Evolutionary conservation across 2,329 filamentous ascomycete species (phyloP).

Genomic region (Venturiaceae sp.): DNA sequence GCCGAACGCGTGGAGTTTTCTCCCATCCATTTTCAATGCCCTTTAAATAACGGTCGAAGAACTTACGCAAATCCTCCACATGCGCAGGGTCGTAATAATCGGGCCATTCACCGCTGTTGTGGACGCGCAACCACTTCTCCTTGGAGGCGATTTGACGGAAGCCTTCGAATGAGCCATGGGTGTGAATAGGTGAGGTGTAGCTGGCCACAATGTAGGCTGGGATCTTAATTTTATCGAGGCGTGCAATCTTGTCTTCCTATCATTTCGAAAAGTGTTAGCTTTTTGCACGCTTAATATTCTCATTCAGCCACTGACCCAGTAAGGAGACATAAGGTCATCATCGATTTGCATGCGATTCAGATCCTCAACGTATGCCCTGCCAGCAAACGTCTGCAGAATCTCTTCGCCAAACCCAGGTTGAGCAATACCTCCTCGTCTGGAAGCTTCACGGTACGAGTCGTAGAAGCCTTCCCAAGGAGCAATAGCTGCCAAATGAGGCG

Average conservation of each 20-base stretch:
- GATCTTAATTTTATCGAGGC: slow-evolving; percentile 15
- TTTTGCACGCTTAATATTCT: no score
- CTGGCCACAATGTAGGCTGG: slow-evolving; percentile 15
- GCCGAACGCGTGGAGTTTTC: slow-evolving; percentile 34
- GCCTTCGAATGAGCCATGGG: slow-evolving; percentile 14
- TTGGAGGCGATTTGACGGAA: slow-evolving; percentile 13
- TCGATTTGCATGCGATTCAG: slow-evolving; percentile 19
- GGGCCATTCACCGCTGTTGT: slow-evolving; percentile 14
- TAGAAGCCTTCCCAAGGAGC: slow-evolving; percentile 38
- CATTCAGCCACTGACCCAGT: slow-evolving; percentile 13
- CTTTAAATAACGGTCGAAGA: slow-evolving; percentile 38
- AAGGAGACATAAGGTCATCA: slow-evolving; percentile 18
- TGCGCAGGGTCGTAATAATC: slow-evolving; percentile 13
- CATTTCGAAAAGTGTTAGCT: not conserved
- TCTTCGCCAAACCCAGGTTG: slow-evolving; percentile 11
- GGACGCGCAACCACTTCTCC: slow-evolving; percentile 13
- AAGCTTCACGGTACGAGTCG: slow-evolving; percentile 34
- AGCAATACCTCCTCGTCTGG: not conserved
- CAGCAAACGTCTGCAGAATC: slow-evolving; percentile 23
- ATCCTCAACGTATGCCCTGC: slow-evolving; percentile 7
- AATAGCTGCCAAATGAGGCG: slow-evolving; percentile 32
- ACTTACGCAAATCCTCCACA: slow-evolving; percentile 17
- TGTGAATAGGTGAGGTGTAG: slow-evolving; percentile 14
- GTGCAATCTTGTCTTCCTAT: slow-evolving; percentile 14
- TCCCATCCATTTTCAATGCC: slow-evolving; percentile 36